Conservation (phyloP, 2,329 filamentous ascomycete species). For the Colletotrichum viniferum region DNA sequence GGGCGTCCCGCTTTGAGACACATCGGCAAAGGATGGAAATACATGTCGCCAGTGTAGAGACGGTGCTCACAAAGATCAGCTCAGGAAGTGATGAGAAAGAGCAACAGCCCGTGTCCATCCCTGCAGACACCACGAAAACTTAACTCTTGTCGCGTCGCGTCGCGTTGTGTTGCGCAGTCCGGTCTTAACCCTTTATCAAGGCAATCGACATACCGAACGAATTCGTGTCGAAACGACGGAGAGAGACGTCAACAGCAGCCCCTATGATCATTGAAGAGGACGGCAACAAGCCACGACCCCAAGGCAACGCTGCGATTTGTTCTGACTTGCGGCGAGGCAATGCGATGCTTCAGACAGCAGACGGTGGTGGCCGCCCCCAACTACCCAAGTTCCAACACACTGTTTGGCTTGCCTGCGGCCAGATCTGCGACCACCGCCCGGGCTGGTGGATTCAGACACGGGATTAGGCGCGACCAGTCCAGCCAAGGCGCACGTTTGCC, state of each 20-base stretch:
- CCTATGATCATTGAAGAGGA: not conserved
- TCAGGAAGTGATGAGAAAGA: not conserved
- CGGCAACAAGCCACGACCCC: not conserved
- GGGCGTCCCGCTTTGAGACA: constrained; percentile 14
- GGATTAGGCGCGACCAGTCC: constrained; percentile 12
- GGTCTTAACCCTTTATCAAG: not conserved
- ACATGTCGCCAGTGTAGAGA: not conserved
- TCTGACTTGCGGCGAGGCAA: not conserved
- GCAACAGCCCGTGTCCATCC: not conserved
- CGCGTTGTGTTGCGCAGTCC: not conserved
- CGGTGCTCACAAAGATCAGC: not conserved
- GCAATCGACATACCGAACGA: not conserved
- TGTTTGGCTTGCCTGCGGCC: constrained; percentile 17
- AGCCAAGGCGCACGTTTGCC: constrained; percentile 23
- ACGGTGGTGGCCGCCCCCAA: not conserved
- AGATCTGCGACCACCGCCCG: constrained; percentile 23
- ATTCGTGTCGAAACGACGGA: not conserved
- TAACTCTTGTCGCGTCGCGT: not conserved
- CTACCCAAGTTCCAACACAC: not conserved
- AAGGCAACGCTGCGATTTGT: not conserved
- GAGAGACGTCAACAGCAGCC: not conserved
- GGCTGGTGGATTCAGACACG: constrained; percentile 20
- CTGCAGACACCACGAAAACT: not conserved
- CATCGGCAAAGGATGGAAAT: not conserved
- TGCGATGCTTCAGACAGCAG: not conserved